Conservation (phyloP, 352 stramenopile genomes). For the Globisporangium cystogenes region DNA sequence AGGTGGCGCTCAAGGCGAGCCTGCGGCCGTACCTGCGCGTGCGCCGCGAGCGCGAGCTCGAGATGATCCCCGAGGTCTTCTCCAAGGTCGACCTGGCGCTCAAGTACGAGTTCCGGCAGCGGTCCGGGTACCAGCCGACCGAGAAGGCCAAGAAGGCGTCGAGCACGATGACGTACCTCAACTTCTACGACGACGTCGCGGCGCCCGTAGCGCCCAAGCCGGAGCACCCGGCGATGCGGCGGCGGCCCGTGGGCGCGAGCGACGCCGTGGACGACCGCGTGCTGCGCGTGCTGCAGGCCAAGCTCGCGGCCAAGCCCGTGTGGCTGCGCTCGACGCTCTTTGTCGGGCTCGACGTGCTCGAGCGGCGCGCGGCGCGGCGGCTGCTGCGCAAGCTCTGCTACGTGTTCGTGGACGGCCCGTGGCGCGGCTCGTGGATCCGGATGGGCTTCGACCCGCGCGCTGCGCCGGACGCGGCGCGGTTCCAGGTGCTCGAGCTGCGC, state of each 20-base stretch:
- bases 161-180: slow-evolving; percentile 75
- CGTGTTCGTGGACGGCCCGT: slow-evolving; percentile 79
- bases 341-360: slow-evolving; percentile 47
- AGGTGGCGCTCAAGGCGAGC: slow-evolving; percentile 41
- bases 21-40: slow-evolving; percentile 58
- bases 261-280: slow-evolving; percentile 61
- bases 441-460: slow-evolving; percentile 74
- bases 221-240: slow-evolving; percentile 38
- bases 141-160: slow-evolving; percentile 53
- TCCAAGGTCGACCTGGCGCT: slow-evolving; percentile 78
- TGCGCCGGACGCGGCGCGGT: slow-evolving; percentile 36
- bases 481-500: slow-evolving; percentile 75
- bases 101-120: slow-evolving; percentile 82
- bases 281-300: slow-evolving; percentile 42
- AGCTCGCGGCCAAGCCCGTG: slow-evolving; percentile 60
- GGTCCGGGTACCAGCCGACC: slow-evolving; percentile 62
- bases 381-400: slow-evolving; percentile 74
- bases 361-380: slow-evolving; percentile 52
- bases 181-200: slow-evolving; percentile 61
- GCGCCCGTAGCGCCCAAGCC: slow-evolving; percentile 44
- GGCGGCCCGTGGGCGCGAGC: slow-evolving; percentile 47
- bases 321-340: slow-evolving; percentile 76
- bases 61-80: slow-evolving; percentile 79
- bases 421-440: slow-evolving; percentile 76
- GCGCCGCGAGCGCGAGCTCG: slow-evolving; percentile 40